Percentiles rank a stretch among this genome's conserved stretches.
Conservation (phyloP, 768 basidiomycete genomes). For the Agaricus sinodeliciosus region DNA sequence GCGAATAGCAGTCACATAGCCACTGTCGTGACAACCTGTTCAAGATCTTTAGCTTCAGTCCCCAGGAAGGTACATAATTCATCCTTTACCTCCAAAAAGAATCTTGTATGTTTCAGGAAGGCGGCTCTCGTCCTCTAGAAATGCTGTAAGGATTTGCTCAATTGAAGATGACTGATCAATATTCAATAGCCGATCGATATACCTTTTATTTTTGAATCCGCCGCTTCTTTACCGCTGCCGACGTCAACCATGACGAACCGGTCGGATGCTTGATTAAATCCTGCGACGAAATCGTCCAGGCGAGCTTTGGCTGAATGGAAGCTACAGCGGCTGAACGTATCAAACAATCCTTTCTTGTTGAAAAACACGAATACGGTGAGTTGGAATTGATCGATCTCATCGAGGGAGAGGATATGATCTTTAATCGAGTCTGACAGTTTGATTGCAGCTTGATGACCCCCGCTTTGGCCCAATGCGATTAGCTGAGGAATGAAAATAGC, state of each 20-base stretch:
- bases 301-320: conserved; percentile 28
- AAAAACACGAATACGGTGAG: conserved; percentile 59
- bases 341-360: conserved; percentile 54
- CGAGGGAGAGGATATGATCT: conserved; percentile 26
- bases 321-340: conserved; percentile 39
- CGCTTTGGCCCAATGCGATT: conserved; percentile 47
- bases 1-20: conserved; percentile 57
- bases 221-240: conserved; percentile 65
- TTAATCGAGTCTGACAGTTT: conserved; percentile 35
- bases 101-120: conserved; percentile 60
- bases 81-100: conserved; percentile 40
- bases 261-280: conserved; percentile 65
- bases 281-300: conserved; percentile 60
- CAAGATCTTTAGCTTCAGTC: conserved; percentile 3
- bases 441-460: conserved; percentile 52
- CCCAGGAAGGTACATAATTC: not conserved
- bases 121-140: conserved; percentile 55
- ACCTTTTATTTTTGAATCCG: conserved; percentile 75
- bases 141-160: conserved; percentile 26
- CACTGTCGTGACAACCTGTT: conserved; percentile 67
- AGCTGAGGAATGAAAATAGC: conserved; percentile 51
- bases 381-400: conserved; percentile 38
- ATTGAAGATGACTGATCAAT: not conserved
- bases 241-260: conserved; percentile 68
- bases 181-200: conserved; percentile 13